Base-by-base conservation (phyloP, 768 basidiomycete species). In the Kockovaella imperatae region DNA sequence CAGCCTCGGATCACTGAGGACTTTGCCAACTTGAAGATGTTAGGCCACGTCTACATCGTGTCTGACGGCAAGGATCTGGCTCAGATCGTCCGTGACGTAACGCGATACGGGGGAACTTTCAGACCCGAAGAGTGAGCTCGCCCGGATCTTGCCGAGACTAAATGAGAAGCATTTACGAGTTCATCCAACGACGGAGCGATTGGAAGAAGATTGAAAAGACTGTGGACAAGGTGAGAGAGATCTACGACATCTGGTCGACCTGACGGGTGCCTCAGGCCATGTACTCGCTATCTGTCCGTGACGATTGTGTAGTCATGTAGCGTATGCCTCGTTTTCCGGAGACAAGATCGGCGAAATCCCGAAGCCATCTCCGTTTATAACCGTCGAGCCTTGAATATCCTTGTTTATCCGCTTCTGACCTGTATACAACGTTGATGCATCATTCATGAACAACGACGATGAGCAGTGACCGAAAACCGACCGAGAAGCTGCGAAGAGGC, bases 201-300 rank as follows among this genome's bases (percentile, higher is more conserved):
- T 97, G 93, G 93, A 93, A 95, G 74, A 91, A 87, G 75, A 97
- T 97, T 51, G 91, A 97, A 70, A 93, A 88, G 72, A 83, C 80
- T 23, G 95, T 97, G 13, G 74, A 74, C 46, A 71, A 71, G 57
- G 69, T 67, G 42, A 62, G 57, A 49, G 55, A 23, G 53, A n/a
- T 53, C 45, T 5, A 45, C 47, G 45, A 5, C 17, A 23, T 24
- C 25, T 42, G 32, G 8, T 4, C 20, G 45, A 55, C 21, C 29
- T 7, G 20, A 4, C 29, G 30, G 50, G 21, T 11, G 14, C 24
- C 20, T 42, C 42, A 68, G 67, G 61, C 67, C 4, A 70, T 68
- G 67, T 68, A 68, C 42, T 64, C 65, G 10, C 43, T 67, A 20
- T 70, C 69, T 5, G 66, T 93, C 64, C 89, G 86, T 64, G 90